A percentile compares a stretch with the other conserved stretches of the same genome.
Evolutionary conservation across 108 stramenopile species (phyloP).

Genomic region (Cyclotella baltica): DNA sequence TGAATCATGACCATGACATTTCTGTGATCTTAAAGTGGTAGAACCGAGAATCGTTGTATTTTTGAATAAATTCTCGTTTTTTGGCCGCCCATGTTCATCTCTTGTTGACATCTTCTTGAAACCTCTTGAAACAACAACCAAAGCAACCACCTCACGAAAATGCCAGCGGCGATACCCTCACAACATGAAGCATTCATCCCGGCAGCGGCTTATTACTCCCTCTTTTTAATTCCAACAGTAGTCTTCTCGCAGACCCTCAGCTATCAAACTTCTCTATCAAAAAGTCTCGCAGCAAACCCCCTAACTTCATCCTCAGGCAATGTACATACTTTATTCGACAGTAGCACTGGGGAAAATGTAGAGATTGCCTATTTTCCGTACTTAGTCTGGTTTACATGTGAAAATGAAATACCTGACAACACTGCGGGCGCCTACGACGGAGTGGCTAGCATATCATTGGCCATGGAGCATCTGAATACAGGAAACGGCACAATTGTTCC

Average conservation of each 20-base stretch:
- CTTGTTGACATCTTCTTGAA: too few species aligned
- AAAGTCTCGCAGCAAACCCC: background rate
- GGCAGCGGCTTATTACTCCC: too few species aligned
- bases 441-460: conserved; percentile 19
- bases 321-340: background rate
- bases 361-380: background rate
- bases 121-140: too few species aligned
- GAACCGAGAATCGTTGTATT: too few species aligned
- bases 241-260: background rate
- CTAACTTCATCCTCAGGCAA: conserved; percentile 3
- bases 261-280: conserved; percentile 5
- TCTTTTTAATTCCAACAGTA: background rate
- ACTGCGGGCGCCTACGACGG: conserved; percentile 24
- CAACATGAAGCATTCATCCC: too few species aligned
- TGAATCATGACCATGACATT: too few species aligned
- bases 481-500: conserved; percentile 39
- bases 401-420: background rate
- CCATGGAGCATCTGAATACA: conserved; percentile 38
- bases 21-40: too few species aligned
- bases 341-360: background rate
- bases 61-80: too few species aligned
- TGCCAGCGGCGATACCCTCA: too few species aligned
- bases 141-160: too few species aligned
- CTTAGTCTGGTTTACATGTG: background rate
- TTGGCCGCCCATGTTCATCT: too few species aligned